These are phyloP conservation scores for Mycena chlorophos DNA, from an alignment of 768 basidiomycete species.

Conservation along the genomic window DNA sequence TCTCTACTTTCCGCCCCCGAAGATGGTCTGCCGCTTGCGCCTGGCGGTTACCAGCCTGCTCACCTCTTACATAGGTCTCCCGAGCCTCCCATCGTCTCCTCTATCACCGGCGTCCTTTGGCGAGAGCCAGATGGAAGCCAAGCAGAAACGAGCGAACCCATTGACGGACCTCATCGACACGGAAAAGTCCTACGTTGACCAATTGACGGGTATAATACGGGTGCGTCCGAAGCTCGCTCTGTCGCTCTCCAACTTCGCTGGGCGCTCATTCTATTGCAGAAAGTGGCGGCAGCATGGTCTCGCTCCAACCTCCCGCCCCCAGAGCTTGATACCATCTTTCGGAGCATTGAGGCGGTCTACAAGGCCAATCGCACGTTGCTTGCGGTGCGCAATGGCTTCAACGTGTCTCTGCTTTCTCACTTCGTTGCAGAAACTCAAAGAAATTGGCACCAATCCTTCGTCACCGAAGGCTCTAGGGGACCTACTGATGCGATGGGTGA, in stretches of 20 bases:
- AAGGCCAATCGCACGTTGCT: slow-evolving; percentile 85
- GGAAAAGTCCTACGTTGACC: slow-evolving; percentile 89
- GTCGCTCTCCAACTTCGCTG: slow-evolving; percentile 7
- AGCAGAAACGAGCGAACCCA: slow-evolving; percentile 72
- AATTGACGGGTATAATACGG: slow-evolving; percentile 86
- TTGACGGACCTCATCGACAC: slow-evolving; percentile 91
- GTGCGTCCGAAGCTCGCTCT: slow-evolving; percentile 45
- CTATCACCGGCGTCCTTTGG: slow-evolving; percentile 33
- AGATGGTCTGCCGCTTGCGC: slow-evolving; percentile 26
- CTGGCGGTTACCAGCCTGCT: slow-evolving; percentile 17
- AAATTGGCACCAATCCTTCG: slow-evolving; percentile 89
- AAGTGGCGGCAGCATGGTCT: slow-evolving; percentile 98
- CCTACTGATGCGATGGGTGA: slow-evolving; percentile 94
- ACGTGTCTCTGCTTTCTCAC: slow-evolving; percentile 3
- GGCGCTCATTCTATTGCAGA: slow-evolving; percentile 51
- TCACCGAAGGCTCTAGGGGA: slow-evolving; percentile 94
- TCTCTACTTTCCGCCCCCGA: slow-evolving; percentile 14
- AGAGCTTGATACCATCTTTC: slow-evolving; percentile 91
- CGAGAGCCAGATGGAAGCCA: slow-evolving; percentile 42
- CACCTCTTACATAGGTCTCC: slow-evolving; percentile 9
- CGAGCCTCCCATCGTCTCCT: slow-evolving; percentile 34
- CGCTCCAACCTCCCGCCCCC: slow-evolving; percentile 90
- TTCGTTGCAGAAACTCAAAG: slow-evolving; percentile 77
- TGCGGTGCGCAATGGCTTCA: slow-evolving; percentile 47
- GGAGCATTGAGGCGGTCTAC: slow-evolving; percentile 89